Base-by-base conservation (phyloP, 805 yeast species). In the Candida sphagnicola region DNA sequence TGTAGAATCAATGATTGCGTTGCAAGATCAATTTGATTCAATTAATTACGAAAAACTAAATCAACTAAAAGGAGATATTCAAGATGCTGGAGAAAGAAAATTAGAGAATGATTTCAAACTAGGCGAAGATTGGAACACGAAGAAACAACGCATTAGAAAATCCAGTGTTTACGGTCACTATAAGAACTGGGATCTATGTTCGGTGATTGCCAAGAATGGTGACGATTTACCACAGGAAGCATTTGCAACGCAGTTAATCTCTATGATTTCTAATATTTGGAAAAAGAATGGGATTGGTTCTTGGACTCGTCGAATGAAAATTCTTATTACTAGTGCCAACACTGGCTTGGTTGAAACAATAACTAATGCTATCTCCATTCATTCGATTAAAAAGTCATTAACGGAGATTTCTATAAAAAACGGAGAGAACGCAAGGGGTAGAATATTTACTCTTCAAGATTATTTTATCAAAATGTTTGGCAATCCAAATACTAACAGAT, bases 201-300 rank as follows among this genome's bases (percentile, higher is more conserved):
- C 97, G 1, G 96, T 91, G 2, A 93, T 93, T 56, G 96, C 95
- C 10, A 93, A 93, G 56, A 91, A 95, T 21, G 99, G 99, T 25
- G 91, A 85, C 53, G 99, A 93, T 62, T 61, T 93, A 37, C 85
- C 96, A 17, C 99, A 93, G 57, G 99, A 93, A 59, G 96, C 99
- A 0, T 89, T 93, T 70, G 99, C 99, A 0, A 89, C 96, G 46
- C 99, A 93, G 58, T 59, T 93, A 31, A 91, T 93, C 37, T 83
- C 85, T 44, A 83, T 95, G 17, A 86, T 91, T 64, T 80, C 95
- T 1, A 78, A 78, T 36, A 79, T 88, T 31, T 93, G 98, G 98
- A 75, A 77, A 34, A 74, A 70, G 21, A 76, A 77, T 17, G 70
- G 72, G 2, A 79, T 85, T 5, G 81, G 75, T 18, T 87, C 82